Base-by-base conservation (phyloP, 1,139 yeast genomes). In the Petasospora fabianii region DNA sequence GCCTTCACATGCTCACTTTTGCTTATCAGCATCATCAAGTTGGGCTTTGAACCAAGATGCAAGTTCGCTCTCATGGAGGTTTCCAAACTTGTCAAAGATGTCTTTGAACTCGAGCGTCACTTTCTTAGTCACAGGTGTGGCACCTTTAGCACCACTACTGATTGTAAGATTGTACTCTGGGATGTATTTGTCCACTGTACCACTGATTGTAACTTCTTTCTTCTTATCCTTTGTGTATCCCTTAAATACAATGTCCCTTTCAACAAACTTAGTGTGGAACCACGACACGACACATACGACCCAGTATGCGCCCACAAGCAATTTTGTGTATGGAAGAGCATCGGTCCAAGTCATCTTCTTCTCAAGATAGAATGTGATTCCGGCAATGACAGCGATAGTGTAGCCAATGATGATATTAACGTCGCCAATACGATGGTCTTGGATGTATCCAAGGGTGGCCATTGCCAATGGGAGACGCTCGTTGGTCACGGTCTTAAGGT, bases 321-420 rank as follows among this genome's bases (percentile, higher is more conserved):
- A 49, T 51, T 65, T 60, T 20, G 75, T 71, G 38, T 64, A 63
- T 16, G 49, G 39, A 34, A 65, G 56, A 3, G 69, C 68, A 5
- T 65, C 65, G 8, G 58, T 54, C 49, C 71, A 71, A 46, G 78
- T 66, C 43, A 68, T 66, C 48, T 77, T 75, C 62, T 83, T 83
- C 59, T 90, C 97, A 31, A 78, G 59, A 42, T 70, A 68, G 56
- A 75, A 87, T 42, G 87, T 74, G 6, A 66, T 59, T 2, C 74
- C 96, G 3, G 95, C 85, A 14, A 81, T 64, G 1, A 68, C 63
- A 9, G 84, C 90, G 3, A 87, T 76, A 11, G 70, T 49, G 51
- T 78, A 80, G 0, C 96, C 96, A 32, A 88, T 60, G 1, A 71
- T 79, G 34, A 90, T 67, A 51, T 84, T 81, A 20, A 73, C 62